Base-by-base conservation (phyloP, 2,329 filamentous ascomycete species). In the Fusarium metavorans region DNA sequence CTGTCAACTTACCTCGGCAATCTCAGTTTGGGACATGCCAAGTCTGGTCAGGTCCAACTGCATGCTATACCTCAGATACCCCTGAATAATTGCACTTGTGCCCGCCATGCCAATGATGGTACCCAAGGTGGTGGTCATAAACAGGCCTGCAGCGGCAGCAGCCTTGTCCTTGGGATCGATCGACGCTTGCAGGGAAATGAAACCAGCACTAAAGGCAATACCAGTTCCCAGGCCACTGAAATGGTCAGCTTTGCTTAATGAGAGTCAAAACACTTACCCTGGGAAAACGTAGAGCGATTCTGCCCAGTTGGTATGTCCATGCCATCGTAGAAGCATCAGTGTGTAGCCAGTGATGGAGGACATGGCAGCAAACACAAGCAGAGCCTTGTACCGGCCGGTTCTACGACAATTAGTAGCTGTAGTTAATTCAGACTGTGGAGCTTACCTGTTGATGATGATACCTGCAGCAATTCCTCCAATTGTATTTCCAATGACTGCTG, bases 401-500 rank as follows among this genome's bases (percentile, higher is more conserved):
- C 86, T 88, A 32, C 3, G 10, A 35, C 11, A 1, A 37, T 72
- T 18, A 67, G 13, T 50, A 35, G 5, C 14, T 14, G 25, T 8
- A 7, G 10, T n/a, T 16, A 11, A 5, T 48, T 10, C 11, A 13
- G n/a, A 11, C 4, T 32, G 6, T 2, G 6, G 30, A 18, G 72
- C 75, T 59, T 50, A 84, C 82, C 82, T 84, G 45, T 87, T 86
- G 75, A 93, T 92, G 58, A 87, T 84, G 0, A 84, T 76, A 0
- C 92, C 92, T 0, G 91, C 87, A 0, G 91, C 48, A 2, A 94
- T 82, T 0, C 91, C 91, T 1, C 92, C 92, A 1, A 90, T 68
- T 0, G 92, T 89, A 74, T 94, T 94, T 0, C 92, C 92, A 0
- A 89, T 81, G 0, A 94, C 91, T 0, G 92, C 90, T 0, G 92